phyloP scores from a whole-genome alignment of 2,329 filamentous ascomycete genomes.

The Colletotrichum falcatum region DNA sequence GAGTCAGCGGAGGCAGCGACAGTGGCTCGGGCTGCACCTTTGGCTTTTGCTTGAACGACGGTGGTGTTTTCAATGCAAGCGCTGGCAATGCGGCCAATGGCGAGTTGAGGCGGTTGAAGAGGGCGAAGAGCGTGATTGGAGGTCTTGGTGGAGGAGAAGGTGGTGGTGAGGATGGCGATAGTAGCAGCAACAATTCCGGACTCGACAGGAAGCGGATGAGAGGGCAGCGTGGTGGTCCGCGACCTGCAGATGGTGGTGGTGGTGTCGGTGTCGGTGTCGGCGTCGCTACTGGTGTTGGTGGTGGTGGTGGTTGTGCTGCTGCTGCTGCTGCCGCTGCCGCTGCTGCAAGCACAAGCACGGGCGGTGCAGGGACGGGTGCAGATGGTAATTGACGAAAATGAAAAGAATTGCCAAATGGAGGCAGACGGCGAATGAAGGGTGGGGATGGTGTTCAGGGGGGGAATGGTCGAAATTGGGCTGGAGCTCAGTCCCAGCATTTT shows the following conservation, averaged over 20 bases:
- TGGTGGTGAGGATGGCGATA: not conserved
- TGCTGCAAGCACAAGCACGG: not conserved
- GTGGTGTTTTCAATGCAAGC: conserved; percentile 28
- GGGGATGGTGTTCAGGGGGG: conserved; percentile 31
- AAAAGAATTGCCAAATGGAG: conserved; percentile 8
- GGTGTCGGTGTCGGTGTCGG: not conserved
- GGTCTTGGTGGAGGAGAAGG: not conserved
- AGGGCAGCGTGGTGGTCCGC: not conserved
- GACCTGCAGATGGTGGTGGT: not conserved
- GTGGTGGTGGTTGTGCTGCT: not conserved
- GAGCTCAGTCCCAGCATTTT: conserved; percentile 40
- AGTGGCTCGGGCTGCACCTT: conserved; percentile 34
- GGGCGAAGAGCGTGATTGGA: conserved; percentile 14
- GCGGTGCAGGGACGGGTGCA: not conserved
- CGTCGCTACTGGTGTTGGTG: no score
- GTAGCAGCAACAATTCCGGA: not conserved
- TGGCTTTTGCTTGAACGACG: conserved; percentile 23
- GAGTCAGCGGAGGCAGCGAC: not conserved
- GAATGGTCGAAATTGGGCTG: conserved; percentile 35
- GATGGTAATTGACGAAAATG: conserved; percentile 23
- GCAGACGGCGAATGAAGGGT: not conserved
- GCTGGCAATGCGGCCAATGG: conserved; percentile 31
- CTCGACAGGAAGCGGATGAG: conserved; percentile 1
- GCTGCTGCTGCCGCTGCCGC: not conserved
- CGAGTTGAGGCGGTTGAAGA: conserved; percentile 1